A percentile compares a stretch with the other conserved stretches of the same genome.
These are phyloP conservation scores for Ajuga reptans DNA, from an alignment of 305 asterid species.

Conservation along the genomic window DNA sequence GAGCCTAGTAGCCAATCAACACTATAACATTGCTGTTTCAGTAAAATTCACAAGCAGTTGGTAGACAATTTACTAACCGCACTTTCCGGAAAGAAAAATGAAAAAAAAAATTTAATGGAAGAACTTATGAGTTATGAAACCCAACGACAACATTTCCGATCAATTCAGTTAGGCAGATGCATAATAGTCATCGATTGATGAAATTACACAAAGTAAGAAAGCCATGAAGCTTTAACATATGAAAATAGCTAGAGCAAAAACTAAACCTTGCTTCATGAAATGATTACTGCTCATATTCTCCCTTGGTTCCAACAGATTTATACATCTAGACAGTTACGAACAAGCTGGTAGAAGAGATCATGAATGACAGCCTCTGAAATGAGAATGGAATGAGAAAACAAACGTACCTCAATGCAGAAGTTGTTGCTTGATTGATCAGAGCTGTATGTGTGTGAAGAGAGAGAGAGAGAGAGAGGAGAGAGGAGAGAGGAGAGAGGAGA, in stretches of 20 bases:
- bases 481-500: too few species aligned
- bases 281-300: neutral
- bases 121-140: neutral
- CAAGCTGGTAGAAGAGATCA: conserved; percentile 6
- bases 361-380: conserved; percentile 4
- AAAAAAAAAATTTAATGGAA: neutral
- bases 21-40: neutral
- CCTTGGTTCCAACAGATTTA: neutral
- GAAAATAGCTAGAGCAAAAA: neutral
- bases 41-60: neutral
- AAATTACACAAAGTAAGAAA: neutral
- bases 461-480: conserved; percentile 43
- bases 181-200: neutral
- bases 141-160: neutral
- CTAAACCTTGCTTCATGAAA: neutral
- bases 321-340: conserved; percentile 2
- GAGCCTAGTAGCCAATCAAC: neutral
- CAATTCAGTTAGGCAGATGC: conserved; percentile 13
- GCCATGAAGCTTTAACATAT: neutral
- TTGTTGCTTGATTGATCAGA: conserved; percentile 27
- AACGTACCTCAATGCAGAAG: conserved; percentile 42
- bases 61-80: neutral
- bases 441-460: conserved; percentile 10
- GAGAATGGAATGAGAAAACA: conserved; percentile 31
- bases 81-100: neutral